Evolutionary conservation across 1,139 yeast species (phyloP), one percentile per base, ranked within the genome.

Genomic region (Hyphopichia buzzinii): DNA sequence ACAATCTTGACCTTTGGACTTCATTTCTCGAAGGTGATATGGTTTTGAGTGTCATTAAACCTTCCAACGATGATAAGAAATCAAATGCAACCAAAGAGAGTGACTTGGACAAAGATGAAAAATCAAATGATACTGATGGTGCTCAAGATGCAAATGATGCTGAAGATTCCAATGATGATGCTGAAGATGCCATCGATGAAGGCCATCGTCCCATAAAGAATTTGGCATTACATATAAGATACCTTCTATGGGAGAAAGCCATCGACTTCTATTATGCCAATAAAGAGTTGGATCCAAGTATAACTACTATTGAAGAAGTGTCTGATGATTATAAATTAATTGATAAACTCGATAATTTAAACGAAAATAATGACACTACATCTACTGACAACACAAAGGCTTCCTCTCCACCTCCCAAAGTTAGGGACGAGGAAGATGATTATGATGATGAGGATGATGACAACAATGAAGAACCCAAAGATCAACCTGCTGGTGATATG

Each of bases 221-320:
- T 37, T 59, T 84, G 32, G 82, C 88, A 3, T 62, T 84, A 36
- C 84, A 81, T 44, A 60, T 84, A 26, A 65, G 92, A 46, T 84
- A 83, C 47, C 70, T 84, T 14, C 62, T 84, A 17, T 84, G 87
- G 79, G 90, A 84, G 47, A 80, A 78, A 50, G 92, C 89, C 5
- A 72, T 84, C 12, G 86, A 81, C 50, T 67, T 60, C 37, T 69
- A 64, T 45, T 78, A 67, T 42, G 49, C 50, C 30, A 48, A 61
- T 21, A 50, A 55, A 34, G 59, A 53, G 26, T 56, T 59, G 36
- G 65, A 59, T 36, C 22, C 7, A 8, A 54, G 64, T 6, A 28
- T 41, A 7, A 51, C 56, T 25, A 39, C 50, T 5, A 47, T 65
- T 17, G 67, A 62, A 30, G 72, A 66, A 35, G 62, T 62, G 0